Evolutionary conservation across 257 asterid genomes (phyloP), one percentile per base, ranked within the genome.

Genomic region (Gentiana macrophylla): DNA sequence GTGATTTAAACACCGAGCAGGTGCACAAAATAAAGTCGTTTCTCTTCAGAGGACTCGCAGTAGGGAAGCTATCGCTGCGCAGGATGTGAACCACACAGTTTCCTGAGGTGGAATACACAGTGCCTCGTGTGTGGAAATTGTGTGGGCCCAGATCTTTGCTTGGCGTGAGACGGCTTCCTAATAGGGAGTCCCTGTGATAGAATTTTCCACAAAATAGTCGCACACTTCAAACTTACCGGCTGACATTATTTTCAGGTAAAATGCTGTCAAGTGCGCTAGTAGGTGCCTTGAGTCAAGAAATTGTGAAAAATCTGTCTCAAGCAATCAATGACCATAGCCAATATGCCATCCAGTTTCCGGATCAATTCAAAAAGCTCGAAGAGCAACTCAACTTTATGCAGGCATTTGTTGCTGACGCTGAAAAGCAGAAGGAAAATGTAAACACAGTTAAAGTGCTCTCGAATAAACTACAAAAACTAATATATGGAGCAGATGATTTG

Each of bases 401-500:
- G 11, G 35, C 68, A 3, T 65, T 44, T 47, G 60, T 56, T 49
- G 50, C 62, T 32, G 69, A 66, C 53, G 68, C 66, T 34, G 53
- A 64, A 37, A 53, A 24, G 59, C 50, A 15, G 38, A 72, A 55
- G 6, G 63, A 55, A 41, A 56, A 49, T 15, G 12, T 7, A 37
- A 49, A 53, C 38, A 49, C 61, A 5, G 57, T 67, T 44, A 59
- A 67, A 51, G 9, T 57, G 32, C 35, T 63, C 68, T 52, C 54
- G 37, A 41, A 35, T 41, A 32, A 7, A 3, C 61, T 72, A 13
- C 50, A 37, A 13, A 63, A 62, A 55, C 63, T 72, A 32, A 62
- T 59, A 32, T 66, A 72, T 43, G 67, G 53, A 49, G 77, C 70
- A 36, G 73, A 67, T 72, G 65, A 67, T 33, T 35, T 67, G 57